Conservation (phyloP, 2,329 filamentous ascomycete species). For the Ophiosphaerella korrae region DNA sequence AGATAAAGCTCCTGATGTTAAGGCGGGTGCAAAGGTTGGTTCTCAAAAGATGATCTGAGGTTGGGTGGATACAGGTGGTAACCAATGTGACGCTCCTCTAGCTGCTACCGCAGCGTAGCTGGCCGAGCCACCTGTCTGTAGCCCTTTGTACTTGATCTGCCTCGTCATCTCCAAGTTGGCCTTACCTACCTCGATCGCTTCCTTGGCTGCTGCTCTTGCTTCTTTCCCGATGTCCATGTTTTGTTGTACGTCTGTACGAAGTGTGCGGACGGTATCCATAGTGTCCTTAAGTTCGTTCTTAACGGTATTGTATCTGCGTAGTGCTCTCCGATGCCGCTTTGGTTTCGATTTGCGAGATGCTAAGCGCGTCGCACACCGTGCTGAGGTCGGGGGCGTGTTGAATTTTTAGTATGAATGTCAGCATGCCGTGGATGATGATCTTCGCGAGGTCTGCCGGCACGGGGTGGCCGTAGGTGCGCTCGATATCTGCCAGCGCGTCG, state of each 20-base stretch:
- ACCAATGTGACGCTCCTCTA: not conserved
- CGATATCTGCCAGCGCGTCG: constrained; percentile 11
- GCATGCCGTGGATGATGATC: constrained; percentile 5
- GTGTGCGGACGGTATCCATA: not conserved
- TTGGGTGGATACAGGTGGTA: too few relatives aligned
- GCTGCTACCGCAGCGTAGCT: constrained; percentile 17
- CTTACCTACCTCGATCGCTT: constrained; percentile 12
- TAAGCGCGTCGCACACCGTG: too few relatives aligned
- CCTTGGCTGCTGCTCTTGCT: constrained; percentile 14
- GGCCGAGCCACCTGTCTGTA: constrained; percentile 5
- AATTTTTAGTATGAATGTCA: too few relatives aligned
- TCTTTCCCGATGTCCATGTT: constrained; percentile 13
- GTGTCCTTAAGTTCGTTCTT: too few relatives aligned
- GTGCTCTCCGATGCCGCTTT: too few relatives aligned
- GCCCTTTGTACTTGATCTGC: constrained; percentile 11
- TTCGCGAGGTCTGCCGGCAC: constrained; percentile 13
- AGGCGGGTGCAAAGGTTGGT: too few relatives aligned
- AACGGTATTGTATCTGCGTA: too few relatives aligned
- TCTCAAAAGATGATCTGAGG: too few relatives aligned
- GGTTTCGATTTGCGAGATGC: not conserved
- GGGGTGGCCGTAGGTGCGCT: constrained; percentile 16
- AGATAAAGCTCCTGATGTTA: too few relatives aligned
- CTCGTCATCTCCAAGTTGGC: constrained; percentile 7
- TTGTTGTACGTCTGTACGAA: constrained; percentile 8
- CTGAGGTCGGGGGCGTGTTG: too few relatives aligned